Conservation (phyloP, 202 grass and related monocot genomes). For the Digitaria exilis region DNA sequence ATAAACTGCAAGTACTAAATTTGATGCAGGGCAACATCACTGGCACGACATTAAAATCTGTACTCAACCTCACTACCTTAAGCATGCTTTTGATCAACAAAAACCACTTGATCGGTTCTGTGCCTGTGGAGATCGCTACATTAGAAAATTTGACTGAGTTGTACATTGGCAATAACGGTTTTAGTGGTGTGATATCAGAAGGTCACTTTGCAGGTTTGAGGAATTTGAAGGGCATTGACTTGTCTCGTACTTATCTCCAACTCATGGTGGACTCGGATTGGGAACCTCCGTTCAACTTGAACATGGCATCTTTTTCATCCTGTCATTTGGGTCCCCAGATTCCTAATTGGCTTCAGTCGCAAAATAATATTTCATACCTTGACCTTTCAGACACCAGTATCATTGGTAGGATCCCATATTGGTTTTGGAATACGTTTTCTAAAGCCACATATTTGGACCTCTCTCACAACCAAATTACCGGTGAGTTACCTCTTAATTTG, state of each 20-base stretch:
- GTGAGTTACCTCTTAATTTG: background rate
- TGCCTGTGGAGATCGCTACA: background rate
- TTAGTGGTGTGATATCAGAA: background rate
- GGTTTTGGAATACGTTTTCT: background rate
- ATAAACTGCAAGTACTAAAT: background rate
- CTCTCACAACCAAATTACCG: background rate
- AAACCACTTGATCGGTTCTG: background rate
- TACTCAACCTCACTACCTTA: background rate
- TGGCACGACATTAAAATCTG: background rate
- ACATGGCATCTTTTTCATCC: background rate
- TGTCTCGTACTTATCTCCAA: background rate
- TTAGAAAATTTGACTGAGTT: background rate
- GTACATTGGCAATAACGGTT: background rate
- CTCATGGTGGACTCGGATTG: background rate
- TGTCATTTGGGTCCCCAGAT: background rate
- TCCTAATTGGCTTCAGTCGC: background rate
- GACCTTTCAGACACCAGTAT: background rate
- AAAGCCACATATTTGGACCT: background rate
- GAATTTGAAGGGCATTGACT: background rate
- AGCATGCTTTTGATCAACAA: accelerated
- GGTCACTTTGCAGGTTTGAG: background rate
- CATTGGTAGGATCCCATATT: background rate
- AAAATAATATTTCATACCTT: background rate
- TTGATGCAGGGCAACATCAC: background rate
- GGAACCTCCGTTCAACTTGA: background rate